Evolutionary conservation across 495 filamentous ascomycete genomes (phyloP), one percentile per base, ranked within the genome.

Genomic region (Sordaria brevicollis): DNA sequence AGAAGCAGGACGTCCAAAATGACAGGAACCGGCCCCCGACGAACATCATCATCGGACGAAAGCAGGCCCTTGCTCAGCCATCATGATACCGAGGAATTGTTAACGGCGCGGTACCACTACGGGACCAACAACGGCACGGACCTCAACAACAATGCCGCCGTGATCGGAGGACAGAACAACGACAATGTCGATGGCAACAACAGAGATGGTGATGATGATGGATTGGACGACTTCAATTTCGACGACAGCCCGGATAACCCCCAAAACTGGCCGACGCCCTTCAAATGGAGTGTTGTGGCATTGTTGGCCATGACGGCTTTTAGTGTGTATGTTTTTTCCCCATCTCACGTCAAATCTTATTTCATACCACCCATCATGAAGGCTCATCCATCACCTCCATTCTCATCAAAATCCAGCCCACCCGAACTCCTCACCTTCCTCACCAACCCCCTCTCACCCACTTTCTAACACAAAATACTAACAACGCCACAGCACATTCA

Each of bases 211-310:
- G 35, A 77, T 83, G 21, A 77, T 84, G 49, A 8, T 8, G 49
- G 49, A 21, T 29, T 49, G 19, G 21, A 57, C 37, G 81, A 83
- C 57, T 84, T 85, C 67, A 71, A 85, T 69, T 80, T 80, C 13
- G 68, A 78, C 67, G 84, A 84, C 68, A 84, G 85, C 65, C 71
- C 77, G 33, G 85, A 87, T n/a, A 85, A 86, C 72, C 85, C 85
- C 1, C 73, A 83, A 43, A 81, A 86, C 31, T 88, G 86, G 86
- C 78, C 82, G 3, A 70, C 67, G 35, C 65, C 74, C 2, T 87
- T 86, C 71, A 86, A 85, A 71, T 84, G 81, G 81, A 74, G 76
- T 33, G 78, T 88, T 31, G 82, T 86, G 11, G 66, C 71, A 2
- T 68, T 88, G 19, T 74, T 87, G 34, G 81, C 82, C 38, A 75